Percentiles rank a stretch among this genome's conserved stretches.
Evolutionary conservation across 2,329 filamentous ascomycete species (phyloP).

Genomic region (Fonsecaea multimorphosa): DNA sequence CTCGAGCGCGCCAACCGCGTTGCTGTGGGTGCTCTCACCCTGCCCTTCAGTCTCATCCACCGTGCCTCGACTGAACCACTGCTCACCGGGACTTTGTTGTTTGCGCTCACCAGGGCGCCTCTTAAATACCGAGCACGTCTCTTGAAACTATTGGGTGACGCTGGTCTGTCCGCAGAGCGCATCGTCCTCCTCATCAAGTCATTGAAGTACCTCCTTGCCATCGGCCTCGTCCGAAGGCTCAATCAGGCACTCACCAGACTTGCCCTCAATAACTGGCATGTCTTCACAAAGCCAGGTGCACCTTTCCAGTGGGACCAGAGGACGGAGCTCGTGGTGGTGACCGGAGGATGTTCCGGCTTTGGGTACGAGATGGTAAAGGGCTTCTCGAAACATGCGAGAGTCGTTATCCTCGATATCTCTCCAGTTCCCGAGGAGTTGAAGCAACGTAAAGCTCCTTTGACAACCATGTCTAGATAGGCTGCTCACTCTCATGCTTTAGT

Average conservation of each 20-base stretch:
- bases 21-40: conserved; percentile 13
- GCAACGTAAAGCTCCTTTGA: conserved; percentile 24
- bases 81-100: conserved; percentile 33
- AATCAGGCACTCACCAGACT: conserved; percentile 61
- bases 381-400: conserved; percentile 70
- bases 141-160: conserved; percentile 22
- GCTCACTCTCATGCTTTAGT: conserved; percentile 25
- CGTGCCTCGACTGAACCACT: conserved; percentile 33
- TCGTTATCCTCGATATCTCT: conserved; percentile 73
- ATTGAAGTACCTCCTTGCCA: conserved; percentile 57
- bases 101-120: conserved; percentile 33
- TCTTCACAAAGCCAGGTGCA: conserved; percentile 40
- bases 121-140: conserved; percentile 26
- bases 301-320: conserved; percentile 37
- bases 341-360: conserved; percentile 76
- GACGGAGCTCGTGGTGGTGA: conserved; percentile 44
- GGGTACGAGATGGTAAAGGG: conserved; percentile 69
- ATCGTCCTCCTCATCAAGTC: conserved; percentile 29
- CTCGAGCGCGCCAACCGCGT: conserved; percentile 23
- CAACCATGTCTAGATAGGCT: background rate
- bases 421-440: conserved; percentile 35
- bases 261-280: conserved; percentile 52
- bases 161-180: conserved; percentile 19
- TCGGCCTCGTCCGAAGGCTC: conserved; percentile 58
- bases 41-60: conserved; percentile 27